Evolutionary conservation across 2,329 filamentous ascomycete genomes (phyloP), one percentile per base, ranked within the genome.

Genomic region (Madurella fahalii): DNA sequence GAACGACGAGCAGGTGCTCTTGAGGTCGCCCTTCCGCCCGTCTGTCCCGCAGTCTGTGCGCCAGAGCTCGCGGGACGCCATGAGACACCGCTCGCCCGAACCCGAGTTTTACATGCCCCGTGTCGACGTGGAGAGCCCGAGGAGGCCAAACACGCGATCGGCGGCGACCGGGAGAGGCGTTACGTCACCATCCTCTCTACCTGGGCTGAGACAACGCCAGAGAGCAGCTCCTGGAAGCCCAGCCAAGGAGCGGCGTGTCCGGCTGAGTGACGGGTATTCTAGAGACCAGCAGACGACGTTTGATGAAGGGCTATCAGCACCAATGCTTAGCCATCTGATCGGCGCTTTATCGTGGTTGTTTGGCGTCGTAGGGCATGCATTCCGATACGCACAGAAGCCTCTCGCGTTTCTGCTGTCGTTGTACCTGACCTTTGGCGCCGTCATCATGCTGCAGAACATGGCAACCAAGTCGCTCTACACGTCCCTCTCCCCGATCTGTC

Each of bases 401-500:
- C 71, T 90, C 20, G 83, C 82, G 8, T 72, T 85, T 55, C 66
- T 82, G 2, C 68, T 90, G 12, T 78, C 85, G 12, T 66, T 83
- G 43, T 86, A 86, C 64, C 68, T 89, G 12, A 73, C 81, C 37
- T 73, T 83, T 30, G 83, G 83, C 47, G 73, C 79, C 17, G 67
- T 82, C 47, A 79, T 85, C 40, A 71, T 88, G 18, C 74, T 80
- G 2, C 78, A 81, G 44, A 86, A 84, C 64, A 78, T 86, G 65
- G 68, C 87, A 31, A 84, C 81, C 15, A 76, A 76, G 46, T 86
- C 83, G 2, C 69, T 87, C 51, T 77, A 78, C 46, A 72, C 78
- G 9, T 83, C 85, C 0, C 69, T 92, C 2, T 83, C 85, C 1
- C 87, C 88, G 0, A 61, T 92, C 17, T 92, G 89, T 65, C 78